phyloP scores from a whole-genome alignment of 768 basidiomycete genomes.

The Boletus pseudopeckii region DNA sequence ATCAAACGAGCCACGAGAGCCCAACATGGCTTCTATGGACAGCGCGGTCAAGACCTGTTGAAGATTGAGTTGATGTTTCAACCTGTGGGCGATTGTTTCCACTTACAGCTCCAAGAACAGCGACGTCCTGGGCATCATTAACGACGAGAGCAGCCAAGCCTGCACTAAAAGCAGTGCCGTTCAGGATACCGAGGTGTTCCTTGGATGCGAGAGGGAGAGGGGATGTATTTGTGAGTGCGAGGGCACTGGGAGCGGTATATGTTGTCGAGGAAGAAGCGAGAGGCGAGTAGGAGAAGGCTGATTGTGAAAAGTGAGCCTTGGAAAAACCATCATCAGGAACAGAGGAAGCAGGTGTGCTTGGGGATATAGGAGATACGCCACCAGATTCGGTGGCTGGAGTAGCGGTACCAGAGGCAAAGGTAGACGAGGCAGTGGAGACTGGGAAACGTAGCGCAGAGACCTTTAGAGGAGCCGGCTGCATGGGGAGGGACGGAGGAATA shows the following conservation, averaged over 20 bases:
- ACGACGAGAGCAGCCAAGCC: slow-evolving; percentile 74
- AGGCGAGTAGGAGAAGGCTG: not conserved
- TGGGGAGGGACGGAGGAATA: not conserved
- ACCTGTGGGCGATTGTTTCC: not conserved
- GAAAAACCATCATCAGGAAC: slow-evolving; percentile 22
- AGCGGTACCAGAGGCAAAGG: slow-evolving; percentile 12
- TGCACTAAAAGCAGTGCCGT: slow-evolving; percentile 84
- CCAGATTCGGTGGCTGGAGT: slow-evolving; percentile 27
- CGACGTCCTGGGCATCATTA: slow-evolving; percentile 66
- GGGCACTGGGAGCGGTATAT: slow-evolving; percentile 43
- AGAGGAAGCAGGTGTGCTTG: slow-evolving; percentile 36
- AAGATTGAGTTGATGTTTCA: not conserved
- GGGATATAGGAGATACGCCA: slow-evolving; percentile 44
- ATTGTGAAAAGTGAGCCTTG: not conserved
- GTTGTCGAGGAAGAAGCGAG: not conserved
- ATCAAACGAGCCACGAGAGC: slow-evolving; percentile 67
- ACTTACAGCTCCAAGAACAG: slow-evolving; percentile 47
- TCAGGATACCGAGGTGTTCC: slow-evolving; percentile 77
- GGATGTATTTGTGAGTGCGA: slow-evolving; percentile 55
- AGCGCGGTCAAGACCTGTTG: slow-evolving; percentile 72
- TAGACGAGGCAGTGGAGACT: not conserved
- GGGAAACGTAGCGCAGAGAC: slow-evolving; percentile 14
- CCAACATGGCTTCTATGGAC: slow-evolving; percentile 79
- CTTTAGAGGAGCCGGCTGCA: slow-evolving; percentile 9
- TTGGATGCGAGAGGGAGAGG: slow-evolving; percentile 70